Conservation (phyloP, 768 basidiomycete genomes). For the Kwoniella mangroviensis region DNA sequence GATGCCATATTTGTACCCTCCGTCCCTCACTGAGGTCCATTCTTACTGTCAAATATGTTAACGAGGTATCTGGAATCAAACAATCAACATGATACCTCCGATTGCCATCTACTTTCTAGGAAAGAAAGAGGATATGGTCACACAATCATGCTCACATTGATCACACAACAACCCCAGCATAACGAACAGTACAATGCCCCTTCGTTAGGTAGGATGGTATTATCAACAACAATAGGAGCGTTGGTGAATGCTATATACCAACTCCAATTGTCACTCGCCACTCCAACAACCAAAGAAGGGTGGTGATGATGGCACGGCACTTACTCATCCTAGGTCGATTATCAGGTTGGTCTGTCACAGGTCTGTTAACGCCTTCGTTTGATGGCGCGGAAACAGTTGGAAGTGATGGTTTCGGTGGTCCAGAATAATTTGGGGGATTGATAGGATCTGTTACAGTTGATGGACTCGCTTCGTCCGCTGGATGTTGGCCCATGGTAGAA, state of each 20-base stretch:
- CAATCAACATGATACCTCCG: no score
- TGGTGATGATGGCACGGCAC: background rate
- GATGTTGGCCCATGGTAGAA: background rate
- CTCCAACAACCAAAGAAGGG: background rate
- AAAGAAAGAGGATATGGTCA: no score
- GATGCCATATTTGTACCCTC: no score
- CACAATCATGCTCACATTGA: background rate
- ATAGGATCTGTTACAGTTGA: background rate
- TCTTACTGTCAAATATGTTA: no score
- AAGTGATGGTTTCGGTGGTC: background rate
- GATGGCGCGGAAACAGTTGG: background rate
- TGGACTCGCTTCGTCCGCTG: background rate
- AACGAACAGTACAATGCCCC: background rate
- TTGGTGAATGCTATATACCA: background rate
- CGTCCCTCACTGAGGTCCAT: no score
- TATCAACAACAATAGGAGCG: background rate
- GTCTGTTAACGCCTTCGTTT: background rate
- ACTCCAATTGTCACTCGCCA: background rate
- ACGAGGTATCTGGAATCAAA: no score
- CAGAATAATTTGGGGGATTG: background rate
- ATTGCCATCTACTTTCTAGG: no score
- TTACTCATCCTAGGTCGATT: background rate
- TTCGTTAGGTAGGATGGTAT: background rate
- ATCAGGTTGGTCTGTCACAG: background rate
- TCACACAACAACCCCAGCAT: background rate